phyloP scores from a whole-genome alignment of 2,329 filamentous ascomycete species.

The Apiospora aurea region DNA sequence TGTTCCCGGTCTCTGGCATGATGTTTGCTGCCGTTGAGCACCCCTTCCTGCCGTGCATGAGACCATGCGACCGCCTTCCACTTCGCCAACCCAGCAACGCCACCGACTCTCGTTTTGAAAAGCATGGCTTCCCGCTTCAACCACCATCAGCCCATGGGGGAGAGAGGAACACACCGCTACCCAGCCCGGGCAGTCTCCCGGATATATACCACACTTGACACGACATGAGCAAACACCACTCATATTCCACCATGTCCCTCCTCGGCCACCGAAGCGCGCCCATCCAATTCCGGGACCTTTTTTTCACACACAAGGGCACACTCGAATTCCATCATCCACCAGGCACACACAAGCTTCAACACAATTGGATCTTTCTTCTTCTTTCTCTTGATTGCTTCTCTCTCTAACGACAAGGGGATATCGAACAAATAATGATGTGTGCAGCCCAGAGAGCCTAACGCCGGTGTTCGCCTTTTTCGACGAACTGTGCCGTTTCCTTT shows the following conservation, averaged over 20 bases:
- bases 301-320: background rate
- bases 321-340: background rate
- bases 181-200: background rate
- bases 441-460: slow-evolving; percentile 14
- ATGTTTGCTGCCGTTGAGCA: background rate
- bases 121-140: background rate
- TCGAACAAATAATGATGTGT: slow-evolving; percentile 29
- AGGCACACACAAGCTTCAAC: slow-evolving; percentile 3
- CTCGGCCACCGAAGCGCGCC: background rate
- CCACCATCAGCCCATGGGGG: background rate
- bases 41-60: background rate
- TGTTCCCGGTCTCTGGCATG: background rate
- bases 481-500: background rate
- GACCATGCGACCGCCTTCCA: background rate
- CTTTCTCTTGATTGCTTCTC: slow-evolving; percentile 12
- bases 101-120: background rate
- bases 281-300: background rate
- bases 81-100: background rate
- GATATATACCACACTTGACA: background rate
- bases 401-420: slow-evolving; percentile 31
- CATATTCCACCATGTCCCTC: background rate
- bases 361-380: slow-evolving; percentile 16
- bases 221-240: background rate
- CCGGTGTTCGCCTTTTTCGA: slow-evolving; percentile 11
- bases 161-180: background rate